A percentile compares a stretch with the other conserved stretches of the same genome.
Evolutionary conservation across 305 asterid species (phyloP).

Genomic region (Plantago lanceolata): DNA sequence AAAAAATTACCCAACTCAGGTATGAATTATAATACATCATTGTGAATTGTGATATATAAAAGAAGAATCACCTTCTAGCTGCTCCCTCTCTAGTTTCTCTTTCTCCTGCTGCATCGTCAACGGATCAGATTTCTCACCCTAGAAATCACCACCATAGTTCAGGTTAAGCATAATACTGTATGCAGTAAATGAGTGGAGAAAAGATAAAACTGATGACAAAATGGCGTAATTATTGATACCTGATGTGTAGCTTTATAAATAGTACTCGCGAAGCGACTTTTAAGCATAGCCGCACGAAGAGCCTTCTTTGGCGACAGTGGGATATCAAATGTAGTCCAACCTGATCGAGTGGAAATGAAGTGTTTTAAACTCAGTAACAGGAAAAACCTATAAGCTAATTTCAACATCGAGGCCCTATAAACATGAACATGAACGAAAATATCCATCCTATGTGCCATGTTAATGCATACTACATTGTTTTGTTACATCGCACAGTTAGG

Average conservation of each 20-base stretch:
- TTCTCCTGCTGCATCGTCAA: slow-evolving; percentile 43
- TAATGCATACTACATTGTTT: too few species aligned
- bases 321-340: slow-evolving; percentile 36
- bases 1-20: neutral
- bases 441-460: too few species aligned
- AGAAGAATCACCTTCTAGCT: slow-evolving; percentile 42
- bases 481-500: neutral
- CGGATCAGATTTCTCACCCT: slow-evolving; percentile 47
- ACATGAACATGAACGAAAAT: too few species aligned
- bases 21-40: neutral
- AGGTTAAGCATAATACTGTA: slow-evolving; percentile 16
- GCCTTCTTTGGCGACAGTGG: slow-evolving; percentile 60
- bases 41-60: neutral
- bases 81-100: slow-evolving; percentile 53
- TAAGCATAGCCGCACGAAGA: slow-evolving; percentile 66
- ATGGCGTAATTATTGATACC: slow-evolving; percentile 12
- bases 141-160: slow-evolving; percentile 21
- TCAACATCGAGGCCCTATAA: too few species aligned
- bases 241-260: slow-evolving; percentile 58
- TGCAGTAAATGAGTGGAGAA: neutral
- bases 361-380: slow-evolving; percentile 7
- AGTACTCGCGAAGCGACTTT: slow-evolving; percentile 67
- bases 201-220: neutral
- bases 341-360: slow-evolving; percentile 24
- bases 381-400: too few species aligned